A percentile compares a stretch with the other conserved stretches of the same genome.
Evolutionary conservation across 768 basidiomycete species (phyloP).

Genomic region (Guyanaporus albipodus): DNA sequence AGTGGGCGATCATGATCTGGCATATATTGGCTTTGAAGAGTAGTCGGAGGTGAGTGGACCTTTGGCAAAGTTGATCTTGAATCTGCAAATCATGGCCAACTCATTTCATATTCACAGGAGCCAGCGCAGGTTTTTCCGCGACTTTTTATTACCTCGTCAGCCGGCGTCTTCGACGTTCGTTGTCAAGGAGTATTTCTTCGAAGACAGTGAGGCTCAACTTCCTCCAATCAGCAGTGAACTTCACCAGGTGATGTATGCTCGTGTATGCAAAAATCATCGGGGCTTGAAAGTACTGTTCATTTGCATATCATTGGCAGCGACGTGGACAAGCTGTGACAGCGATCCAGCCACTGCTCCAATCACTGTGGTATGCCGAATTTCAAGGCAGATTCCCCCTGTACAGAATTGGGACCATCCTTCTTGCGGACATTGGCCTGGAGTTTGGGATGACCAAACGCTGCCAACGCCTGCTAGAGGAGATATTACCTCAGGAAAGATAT

Average conservation of each 20-base stretch:
- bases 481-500: constrained; percentile 68
- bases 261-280: constrained; percentile 32
- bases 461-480: constrained; percentile 63
- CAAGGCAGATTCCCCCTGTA: constrained; percentile 64
- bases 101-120: constrained; percentile 37
- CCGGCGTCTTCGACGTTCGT: constrained; percentile 51
- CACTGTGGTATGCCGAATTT: constrained; percentile 80
- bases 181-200: constrained; percentile 54
- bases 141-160: constrained; percentile 57
- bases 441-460: constrained; percentile 70
- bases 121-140: constrained; percentile 61
- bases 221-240: constrained; percentile 41
- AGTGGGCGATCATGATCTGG: constrained; percentile 79
- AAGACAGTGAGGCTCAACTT: constrained; percentile 30
- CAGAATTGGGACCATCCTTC: constrained; percentile 61
- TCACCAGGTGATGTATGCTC: constrained; percentile 40
- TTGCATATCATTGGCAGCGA: constrained; percentile 40
- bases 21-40: constrained; percentile 65
- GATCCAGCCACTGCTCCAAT: constrained; percentile 63
- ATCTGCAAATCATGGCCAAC: neutral
- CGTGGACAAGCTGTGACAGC: constrained; percentile 58
- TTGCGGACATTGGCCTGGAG: constrained; percentile 77
- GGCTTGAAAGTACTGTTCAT: constrained; percentile 1
- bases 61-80: constrained; percentile 3
- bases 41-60: constrained; percentile 56